Evolutionary conservation across 768 basidiomycete genomes (phyloP), one percentile per base, ranked within the genome.

Genomic region (Lactarius quietus): DNA sequence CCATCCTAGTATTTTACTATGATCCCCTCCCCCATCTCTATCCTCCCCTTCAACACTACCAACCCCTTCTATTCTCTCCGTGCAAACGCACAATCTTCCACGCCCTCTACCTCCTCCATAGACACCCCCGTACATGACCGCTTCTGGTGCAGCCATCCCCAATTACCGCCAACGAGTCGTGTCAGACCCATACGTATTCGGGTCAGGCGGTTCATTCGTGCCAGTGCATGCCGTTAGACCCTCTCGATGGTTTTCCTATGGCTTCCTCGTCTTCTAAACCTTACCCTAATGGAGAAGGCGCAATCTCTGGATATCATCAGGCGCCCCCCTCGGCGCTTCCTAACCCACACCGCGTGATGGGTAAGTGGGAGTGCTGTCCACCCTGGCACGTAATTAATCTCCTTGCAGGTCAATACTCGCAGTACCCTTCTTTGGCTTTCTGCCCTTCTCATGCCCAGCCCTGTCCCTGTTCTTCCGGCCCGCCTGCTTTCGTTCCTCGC

Each of bases 61-160:
- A 18, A 51, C 15, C 55, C 45, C 26, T n/a, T 36, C 0, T 51
- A 29, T 7, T 38, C 57, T 26, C 41, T 59, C 23, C 62, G 45
- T 18, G 41, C 38, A 39, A 35, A 17, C 38, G 60, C 51, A 53
- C 36, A 48, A 1, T 1, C 51, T 10, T 61, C 60, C 23, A 61
- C 60, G 1, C 60, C 60, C 23, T 51, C 56, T 7, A 26, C 56
- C 10, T 63, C 62, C 7, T 57, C 63, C 36, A 41, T 64, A 9
- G 51, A 53, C 57, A 64, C 63, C 17, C 63, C 63, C 57, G 57
- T 64, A 28, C 36, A 64, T 26, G 63, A 64, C 18, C 26, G 45
- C 17, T 39, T 52, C 3, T 36, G 18, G 36, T 51, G 5, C 43
- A 33, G 20, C 63, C 63, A 26, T 39, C 51, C 20, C 63, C 63